Base-by-base conservation (phyloP, 2,329 filamentous ascomycete genomes). In the Pestalotiopsis sp. region DNA sequence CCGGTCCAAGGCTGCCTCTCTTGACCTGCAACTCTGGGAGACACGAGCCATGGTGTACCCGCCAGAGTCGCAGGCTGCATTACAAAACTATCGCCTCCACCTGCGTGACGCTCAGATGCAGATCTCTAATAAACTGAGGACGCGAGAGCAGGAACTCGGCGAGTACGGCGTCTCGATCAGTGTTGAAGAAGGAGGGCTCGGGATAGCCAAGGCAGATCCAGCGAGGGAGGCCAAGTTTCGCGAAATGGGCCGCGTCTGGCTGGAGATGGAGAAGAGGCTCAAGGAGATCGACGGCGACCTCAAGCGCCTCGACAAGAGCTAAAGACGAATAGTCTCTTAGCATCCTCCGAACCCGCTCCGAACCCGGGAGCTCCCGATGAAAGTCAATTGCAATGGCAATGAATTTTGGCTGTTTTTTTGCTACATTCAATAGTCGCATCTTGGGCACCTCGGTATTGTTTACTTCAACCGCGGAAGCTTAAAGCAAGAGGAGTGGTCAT, bases 171-270 rank as follows among this genome's bases (percentile, higher is more conserved):
- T 87, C 1, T 79, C 75, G 2, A 74, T 81, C 0, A 75, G 57
- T 1, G 25, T 36, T 5, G 39, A 59, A 13, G 56, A 65, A 57
- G 11, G 70, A 58, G 4, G 69, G n/a, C 17, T 52, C n/a, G 71
- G 67, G 1, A 68, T 52, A 5, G 68, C 59, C 49, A 62, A 3
- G 68, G 65, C 77, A 64, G 73, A 75, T 6, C 68, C 71, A 66
- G 71, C 56, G 7, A 87, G 86, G 78, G 86, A 86, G 73, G 81
- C 80, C 69, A 80, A 78, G 27, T 83, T 88, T 82, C 81, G 83
- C 67, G 86, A 89, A 74, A 85, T 88, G 81, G 86, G 84, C 3
- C 79, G 81, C 66, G 81, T 84, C 7, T 86, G 85, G 74, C 75
- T 80, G 2, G 85, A 88, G 68, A 85, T 88, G 82, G 81, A 79